phyloP scores from a whole-genome alignment of 2,329 filamentous ascomycete species.

The Coleophoma eucalyptorum region DNA sequence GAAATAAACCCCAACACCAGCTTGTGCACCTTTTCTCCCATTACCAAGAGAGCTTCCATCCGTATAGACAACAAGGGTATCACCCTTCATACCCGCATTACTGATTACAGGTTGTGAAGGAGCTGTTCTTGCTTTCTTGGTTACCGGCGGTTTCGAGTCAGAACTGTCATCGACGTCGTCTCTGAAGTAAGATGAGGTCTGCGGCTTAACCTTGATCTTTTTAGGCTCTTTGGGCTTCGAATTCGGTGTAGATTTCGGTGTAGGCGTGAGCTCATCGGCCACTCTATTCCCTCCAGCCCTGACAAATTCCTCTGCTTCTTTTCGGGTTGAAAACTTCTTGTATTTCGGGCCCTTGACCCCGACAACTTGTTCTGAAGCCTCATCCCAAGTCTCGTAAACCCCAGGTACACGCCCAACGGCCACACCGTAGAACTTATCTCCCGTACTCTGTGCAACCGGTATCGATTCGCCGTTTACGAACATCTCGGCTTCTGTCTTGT shows the following conservation, averaged over 20 bases:
- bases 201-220: constrained; percentile 36
- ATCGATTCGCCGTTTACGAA: constrained; percentile 62
- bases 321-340: constrained; percentile 63
- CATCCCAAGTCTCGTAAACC: constrained; percentile 62
- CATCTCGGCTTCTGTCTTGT: constrained; percentile 70
- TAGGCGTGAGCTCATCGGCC: background rate
- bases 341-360: constrained; percentile 68
- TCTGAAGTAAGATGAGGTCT: constrained; percentile 2
- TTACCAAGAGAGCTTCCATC: constrained; percentile 61
- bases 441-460: constrained; percentile 16
- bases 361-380: constrained; percentile 68
- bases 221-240: constrained; percentile 4
- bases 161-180: constrained; percentile 5
- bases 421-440: constrained; percentile 55
- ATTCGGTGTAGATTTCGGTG: constrained; percentile 9
- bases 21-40: constrained; percentile 48
- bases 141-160: background rate
- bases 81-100: background rate
- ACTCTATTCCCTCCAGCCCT: constrained; percentile 30
- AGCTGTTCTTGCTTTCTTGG: constrained; percentile 13
- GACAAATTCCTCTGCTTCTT: constrained; percentile 79
- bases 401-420: constrained; percentile 55
- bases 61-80: constrained; percentile 48
- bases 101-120: background rate
- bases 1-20: constrained; percentile 63